phyloP scores from a whole-genome alignment of 108 stramenopile species.

The Skeletonema grethae region DNA sequence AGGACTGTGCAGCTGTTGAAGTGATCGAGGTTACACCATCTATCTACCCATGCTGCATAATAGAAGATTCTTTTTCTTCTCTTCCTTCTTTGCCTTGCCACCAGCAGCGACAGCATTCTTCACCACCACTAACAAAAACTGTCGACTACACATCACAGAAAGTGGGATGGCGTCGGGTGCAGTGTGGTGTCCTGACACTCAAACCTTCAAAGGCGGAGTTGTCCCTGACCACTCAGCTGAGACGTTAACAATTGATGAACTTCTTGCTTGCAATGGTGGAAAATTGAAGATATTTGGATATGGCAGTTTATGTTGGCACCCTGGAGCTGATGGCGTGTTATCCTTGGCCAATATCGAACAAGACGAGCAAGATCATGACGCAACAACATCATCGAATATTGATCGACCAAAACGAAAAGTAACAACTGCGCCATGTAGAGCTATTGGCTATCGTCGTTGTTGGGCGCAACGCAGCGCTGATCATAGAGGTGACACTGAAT shows the following conservation, averaged over 20 bases:
- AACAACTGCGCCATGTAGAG: conserved; percentile 40
- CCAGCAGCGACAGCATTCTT: background rate
- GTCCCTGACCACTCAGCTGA: conserved; percentile 51
- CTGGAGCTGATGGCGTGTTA: conserved; percentile 68
- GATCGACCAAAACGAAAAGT: conserved; percentile 21
- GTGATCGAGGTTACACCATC: too few relatives aligned
- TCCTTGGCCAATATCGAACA: conserved; percentile 37
- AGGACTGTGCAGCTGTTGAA: too few relatives aligned
- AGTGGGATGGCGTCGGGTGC: background rate
- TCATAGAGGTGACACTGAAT: conserved; percentile 74
- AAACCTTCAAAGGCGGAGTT: conserved; percentile 72
- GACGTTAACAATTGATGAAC: conserved; percentile 38
- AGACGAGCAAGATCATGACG: conserved; percentile 31
- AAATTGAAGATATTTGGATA: conserved; percentile 79
- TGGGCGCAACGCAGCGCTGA: conserved; percentile 87
- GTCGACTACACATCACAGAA: background rate
- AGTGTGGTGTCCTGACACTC: conserved; percentile 69
- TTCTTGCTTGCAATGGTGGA: conserved; percentile 49
- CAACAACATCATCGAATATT: background rate
- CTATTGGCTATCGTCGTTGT: conserved; percentile 71
- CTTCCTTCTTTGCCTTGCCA: background rate
- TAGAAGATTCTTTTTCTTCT: too few relatives aligned
- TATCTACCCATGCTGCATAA: too few relatives aligned
- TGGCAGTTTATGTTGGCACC: conserved; percentile 87
- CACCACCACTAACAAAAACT: background rate